These are phyloP conservation scores for Dianthus caryophyllus DNA, from an alignment of 148 eudicot species.

Conservation along the genomic window DNA sequence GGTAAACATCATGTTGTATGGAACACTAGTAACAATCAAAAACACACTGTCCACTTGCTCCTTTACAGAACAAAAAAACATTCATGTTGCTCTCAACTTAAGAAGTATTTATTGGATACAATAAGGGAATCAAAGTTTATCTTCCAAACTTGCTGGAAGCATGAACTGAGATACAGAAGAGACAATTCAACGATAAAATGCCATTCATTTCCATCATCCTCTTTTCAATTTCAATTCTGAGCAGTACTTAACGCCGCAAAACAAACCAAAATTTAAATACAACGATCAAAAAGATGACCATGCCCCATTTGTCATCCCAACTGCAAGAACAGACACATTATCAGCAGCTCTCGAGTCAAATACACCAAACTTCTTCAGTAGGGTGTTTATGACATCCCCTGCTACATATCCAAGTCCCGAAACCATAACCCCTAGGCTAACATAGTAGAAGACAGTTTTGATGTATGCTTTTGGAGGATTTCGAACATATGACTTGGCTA, in stretches of 20 bases:
- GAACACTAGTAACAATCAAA: too few species aligned
- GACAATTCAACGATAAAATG: neutral
- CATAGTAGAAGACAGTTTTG: slow-evolving; percentile 43
- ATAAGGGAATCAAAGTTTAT: neutral
- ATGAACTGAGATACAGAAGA: neutral
- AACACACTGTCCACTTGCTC: too few species aligned
- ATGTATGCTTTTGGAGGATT: slow-evolving; percentile 49
- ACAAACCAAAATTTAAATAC: neutral
- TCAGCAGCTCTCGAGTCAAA: slow-evolving; percentile 38
- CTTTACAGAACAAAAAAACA: too few species aligned
- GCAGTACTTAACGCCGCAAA: neutral
- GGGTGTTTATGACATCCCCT: slow-evolving; percentile 44
- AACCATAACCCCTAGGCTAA: slow-evolving; percentile 49
- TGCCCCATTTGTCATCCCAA: slow-evolving; percentile 15
- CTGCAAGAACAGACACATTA: slow-evolving; percentile 23
- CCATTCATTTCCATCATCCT: neutral
- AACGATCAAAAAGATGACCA: slow-evolving; percentile 39
- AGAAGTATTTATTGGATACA: neutral
- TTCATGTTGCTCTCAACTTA: too few species aligned
- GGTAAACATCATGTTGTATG: too few species aligned
- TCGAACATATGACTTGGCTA: slow-evolving; percentile 57
- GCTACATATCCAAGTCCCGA: slow-evolving; percentile 67
- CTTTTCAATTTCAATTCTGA: neutral
- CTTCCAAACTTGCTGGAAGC: neutral
- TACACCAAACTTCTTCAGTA: slow-evolving; percentile 56